These are phyloP conservation scores for Eutrema yunnanense DNA, from an alignment of 345 rosid genomes.

Conservation along the genomic window DNA sequence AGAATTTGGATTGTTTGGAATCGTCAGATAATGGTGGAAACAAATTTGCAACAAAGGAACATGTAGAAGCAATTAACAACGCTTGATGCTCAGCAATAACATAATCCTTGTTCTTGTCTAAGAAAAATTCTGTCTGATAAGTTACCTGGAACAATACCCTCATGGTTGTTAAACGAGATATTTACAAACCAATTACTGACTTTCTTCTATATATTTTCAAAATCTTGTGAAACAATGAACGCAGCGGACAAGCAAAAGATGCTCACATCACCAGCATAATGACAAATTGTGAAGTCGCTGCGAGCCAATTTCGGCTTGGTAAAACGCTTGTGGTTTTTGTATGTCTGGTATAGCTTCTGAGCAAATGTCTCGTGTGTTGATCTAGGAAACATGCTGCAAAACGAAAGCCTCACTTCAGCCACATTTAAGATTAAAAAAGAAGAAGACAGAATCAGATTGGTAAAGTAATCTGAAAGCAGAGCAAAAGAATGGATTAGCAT, in stretches of 20 bases:
- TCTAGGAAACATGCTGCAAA: conserved; percentile 93
- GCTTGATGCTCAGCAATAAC: conserved; percentile 99
- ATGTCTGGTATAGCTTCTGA: conserved; percentile 95
- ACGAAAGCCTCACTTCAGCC: conserved; percentile 13
- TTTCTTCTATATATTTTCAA: conserved; percentile 6
- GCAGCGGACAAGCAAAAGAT: conserved; percentile 13
- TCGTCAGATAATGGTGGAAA: conserved; percentile 78
- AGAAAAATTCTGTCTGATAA: conserved; percentile 86
- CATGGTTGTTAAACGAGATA: conserved; percentile 5
- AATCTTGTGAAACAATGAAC: not conserved
- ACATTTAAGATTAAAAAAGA: not conserved
- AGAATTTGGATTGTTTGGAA: conserved; percentile 87
- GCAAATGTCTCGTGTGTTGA: conserved; percentile 99
- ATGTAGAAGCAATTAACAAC: conserved; percentile 76
- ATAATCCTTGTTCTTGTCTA: conserved; percentile 99
- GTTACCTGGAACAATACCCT: conserved; percentile 60
- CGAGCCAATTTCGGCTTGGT: conserved; percentile 92
- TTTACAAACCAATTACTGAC: conserved; percentile 3
- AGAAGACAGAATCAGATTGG: not conserved
- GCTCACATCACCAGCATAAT: conserved; percentile 98
- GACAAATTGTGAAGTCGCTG: conserved; percentile 94
- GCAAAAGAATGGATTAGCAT: not conserved
- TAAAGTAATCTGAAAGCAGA: not conserved
- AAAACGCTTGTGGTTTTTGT: conserved; percentile 86
- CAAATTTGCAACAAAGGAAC: conserved; percentile 77